These are phyloP conservation scores for Mucor mucedo DNA, from an alignment of 371 early-diverging fungal species.

Conservation along the genomic window DNA sequence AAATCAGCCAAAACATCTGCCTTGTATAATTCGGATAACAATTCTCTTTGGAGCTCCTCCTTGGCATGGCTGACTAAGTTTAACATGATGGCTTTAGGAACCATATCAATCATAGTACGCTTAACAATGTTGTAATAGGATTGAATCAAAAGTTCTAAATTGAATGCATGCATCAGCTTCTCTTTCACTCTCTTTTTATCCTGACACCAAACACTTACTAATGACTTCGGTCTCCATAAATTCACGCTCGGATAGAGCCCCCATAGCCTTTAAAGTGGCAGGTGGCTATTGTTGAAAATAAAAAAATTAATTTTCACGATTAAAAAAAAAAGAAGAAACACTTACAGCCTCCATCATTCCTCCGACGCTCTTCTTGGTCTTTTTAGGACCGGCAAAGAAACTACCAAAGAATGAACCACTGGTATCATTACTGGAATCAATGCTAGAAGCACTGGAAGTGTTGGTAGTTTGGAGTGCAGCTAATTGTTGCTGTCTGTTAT, in stretches of 20 bases:
- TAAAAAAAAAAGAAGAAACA: neutral
- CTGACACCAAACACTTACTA: constrained; percentile 60
- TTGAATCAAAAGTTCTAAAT: constrained; percentile 84
- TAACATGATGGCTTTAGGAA: constrained; percentile 99
- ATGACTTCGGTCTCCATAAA: constrained; percentile 97
- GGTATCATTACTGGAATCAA: constrained; percentile 13
- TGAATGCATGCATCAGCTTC: neutral
- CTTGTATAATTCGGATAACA: constrained; percentile 96
- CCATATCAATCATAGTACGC: constrained; percentile 96
- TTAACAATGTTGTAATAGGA: constrained; percentile 98
- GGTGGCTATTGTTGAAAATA: constrained; percentile 71
- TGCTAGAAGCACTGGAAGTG: constrained; percentile 23
- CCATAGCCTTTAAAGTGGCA: constrained; percentile 91
- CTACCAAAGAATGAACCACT: constrained; percentile 93
- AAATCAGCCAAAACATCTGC: constrained; percentile 88
- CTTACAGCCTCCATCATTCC: constrained; percentile 76
- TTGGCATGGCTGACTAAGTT: constrained; percentile 92
- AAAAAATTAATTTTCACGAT: neutral
- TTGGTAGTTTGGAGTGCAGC: constrained; percentile 43
- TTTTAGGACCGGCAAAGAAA: constrained; percentile 85
- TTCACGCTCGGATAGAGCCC: constrained; percentile 95
- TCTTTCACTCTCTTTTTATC: neutral
- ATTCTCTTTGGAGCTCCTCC: constrained; percentile 93
- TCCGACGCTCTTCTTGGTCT: constrained; percentile 65
- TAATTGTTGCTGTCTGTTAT: constrained; percentile 23